phyloP scores from a whole-genome alignment of 1,284 basidiomycete species.

The Boletus hoseneyae region DNA sequence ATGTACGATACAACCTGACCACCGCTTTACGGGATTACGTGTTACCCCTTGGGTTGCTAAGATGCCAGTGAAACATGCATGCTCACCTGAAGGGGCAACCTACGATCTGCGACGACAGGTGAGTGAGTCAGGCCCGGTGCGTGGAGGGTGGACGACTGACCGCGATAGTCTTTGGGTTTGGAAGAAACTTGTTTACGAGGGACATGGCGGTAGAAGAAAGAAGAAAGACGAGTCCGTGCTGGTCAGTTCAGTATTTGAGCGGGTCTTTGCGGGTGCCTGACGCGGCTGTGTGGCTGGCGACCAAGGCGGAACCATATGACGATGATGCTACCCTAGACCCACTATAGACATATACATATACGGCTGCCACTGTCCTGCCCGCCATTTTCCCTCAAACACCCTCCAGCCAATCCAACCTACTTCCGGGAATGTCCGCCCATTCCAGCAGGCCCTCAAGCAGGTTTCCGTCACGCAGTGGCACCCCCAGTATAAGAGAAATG shows the following conservation, averaged over 20 bases:
- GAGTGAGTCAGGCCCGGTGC: neutral
- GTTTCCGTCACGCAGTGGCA: conserved; percentile 34
- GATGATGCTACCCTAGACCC: too few relatives aligned
- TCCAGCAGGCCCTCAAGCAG: conserved; percentile 30
- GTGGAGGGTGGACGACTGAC: conserved; percentile 23
- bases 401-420: conserved; percentile 8
- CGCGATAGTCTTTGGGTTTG: conserved; percentile 58
- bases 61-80: conserved; percentile 6
- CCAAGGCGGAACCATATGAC: too few relatives aligned
- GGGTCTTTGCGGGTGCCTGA: too few relatives aligned
- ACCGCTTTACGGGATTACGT: conserved; percentile 40
- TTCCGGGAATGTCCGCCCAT: conserved; percentile 21
- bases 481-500: conserved; percentile 40
- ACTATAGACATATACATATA: too few relatives aligned
- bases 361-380: neutral
- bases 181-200: conserved; percentile 48
- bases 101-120: conserved; percentile 49
- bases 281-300: too few relatives aligned
- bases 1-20: conserved; percentile 44
- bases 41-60: conserved; percentile 1
- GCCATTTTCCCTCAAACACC: conserved; percentile 13
- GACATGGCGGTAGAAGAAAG: conserved; percentile 12
- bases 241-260: too few relatives aligned
- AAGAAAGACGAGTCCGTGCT: neutral
- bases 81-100: conserved; percentile 73